Percentiles rank a stretch among this genome's conserved stretches.
Evolutionary conservation across 2,329 filamentous ascomycete species (phyloP).

Genomic region (Alternaria angustiovoidea): DNA sequence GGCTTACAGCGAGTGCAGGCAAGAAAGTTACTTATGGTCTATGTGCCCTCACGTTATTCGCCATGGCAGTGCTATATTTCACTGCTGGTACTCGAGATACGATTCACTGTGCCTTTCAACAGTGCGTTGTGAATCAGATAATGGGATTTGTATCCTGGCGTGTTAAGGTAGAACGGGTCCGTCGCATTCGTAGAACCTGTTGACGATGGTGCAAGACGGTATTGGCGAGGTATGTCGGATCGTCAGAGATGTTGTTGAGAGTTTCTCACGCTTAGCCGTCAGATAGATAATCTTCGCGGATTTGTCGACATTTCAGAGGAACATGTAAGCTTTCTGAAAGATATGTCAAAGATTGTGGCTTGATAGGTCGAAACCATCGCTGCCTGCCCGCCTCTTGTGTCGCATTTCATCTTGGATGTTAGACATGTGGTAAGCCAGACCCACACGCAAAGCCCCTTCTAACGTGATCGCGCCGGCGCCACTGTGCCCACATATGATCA

Average conservation of each 20-base stretch:
- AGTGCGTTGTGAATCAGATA: background rate
- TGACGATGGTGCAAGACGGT: background rate
- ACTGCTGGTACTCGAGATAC: background rate
- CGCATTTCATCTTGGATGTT: background rate
- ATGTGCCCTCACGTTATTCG: background rate
- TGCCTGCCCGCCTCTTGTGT: background rate
- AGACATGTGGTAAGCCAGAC: background rate
- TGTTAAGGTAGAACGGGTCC: background rate
- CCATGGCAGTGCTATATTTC: background rate
- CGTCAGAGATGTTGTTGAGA: background rate
- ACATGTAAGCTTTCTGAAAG: background rate
- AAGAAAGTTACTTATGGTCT: background rate
- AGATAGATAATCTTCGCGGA: background rate
- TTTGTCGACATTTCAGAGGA: background rate
- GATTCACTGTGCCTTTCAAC: background rate
- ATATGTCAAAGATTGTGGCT: background rate
- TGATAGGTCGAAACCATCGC: background rate
- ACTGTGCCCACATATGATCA: background rate
- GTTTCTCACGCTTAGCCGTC: background rate
- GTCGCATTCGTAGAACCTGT: background rate
- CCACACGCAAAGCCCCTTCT: background rate
- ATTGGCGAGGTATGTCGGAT: background rate
- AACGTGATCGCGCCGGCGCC: background rate
- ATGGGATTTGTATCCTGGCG: background rate
- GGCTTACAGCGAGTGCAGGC: background rate